These are phyloP conservation scores for Cladosporium colombiae DNA, from an alignment of 2,329 filamentous ascomycete species.

Conservation along the genomic window DNA sequence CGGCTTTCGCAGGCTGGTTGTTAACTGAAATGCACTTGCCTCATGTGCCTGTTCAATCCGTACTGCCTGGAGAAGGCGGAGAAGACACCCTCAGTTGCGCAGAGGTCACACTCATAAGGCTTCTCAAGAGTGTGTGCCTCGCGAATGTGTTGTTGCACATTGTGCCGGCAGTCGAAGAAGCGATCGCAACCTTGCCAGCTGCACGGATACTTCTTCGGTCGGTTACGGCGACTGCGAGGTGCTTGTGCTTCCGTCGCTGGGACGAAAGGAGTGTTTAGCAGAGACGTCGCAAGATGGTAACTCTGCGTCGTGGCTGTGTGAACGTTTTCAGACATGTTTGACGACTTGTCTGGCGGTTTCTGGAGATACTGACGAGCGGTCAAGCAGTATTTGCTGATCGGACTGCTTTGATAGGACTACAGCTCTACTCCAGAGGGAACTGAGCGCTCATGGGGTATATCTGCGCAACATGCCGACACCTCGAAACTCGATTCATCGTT, in stretches of 20 bases:
- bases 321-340: not conserved
- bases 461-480: not conserved
- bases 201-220: constrained; percentile 23
- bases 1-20: not conserved
- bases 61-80: constrained; percentile 10
- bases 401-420: not conserved
- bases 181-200: constrained; percentile 18
- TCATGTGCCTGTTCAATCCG: constrained; percentile 12
- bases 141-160: constrained; percentile 27
- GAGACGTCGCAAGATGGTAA: not conserved
- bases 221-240: not conserved
- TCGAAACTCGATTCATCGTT: constrained; percentile 3
- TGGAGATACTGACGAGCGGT: not conserved
- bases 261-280: not conserved
- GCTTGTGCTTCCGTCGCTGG: not conserved
- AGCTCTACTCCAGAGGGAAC: not conserved
- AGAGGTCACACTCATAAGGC: constrained; percentile 24
- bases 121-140: constrained; percentile 25
- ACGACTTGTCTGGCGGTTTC: not conserved
- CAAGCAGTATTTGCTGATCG: not conserved
- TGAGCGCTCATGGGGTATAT: not conserved
- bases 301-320: constrained; percentile 10
- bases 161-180: constrained; percentile 22
- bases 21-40: constrained; percentile 10
- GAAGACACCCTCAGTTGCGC: not conserved